Percentiles rank a stretch among this genome's conserved stretches.
Conservation (phyloP, 352 stramenopile species). For the Aphanomyces astaci region DNA sequence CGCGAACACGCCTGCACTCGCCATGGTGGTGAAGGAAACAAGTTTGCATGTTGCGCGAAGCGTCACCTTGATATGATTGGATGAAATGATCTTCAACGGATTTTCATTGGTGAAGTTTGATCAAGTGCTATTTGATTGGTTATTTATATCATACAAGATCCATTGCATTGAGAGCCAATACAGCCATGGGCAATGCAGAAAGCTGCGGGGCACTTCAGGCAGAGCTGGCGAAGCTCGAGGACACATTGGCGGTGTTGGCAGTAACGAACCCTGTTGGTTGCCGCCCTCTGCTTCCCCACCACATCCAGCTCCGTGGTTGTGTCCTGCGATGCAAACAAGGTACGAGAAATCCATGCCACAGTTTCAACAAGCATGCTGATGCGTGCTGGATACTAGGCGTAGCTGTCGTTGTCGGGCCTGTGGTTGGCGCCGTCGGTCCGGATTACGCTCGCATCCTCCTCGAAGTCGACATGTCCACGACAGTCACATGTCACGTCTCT, state of each 20-base stretch:
- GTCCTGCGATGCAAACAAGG: conserved; percentile 22
- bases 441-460: conserved; percentile 49
- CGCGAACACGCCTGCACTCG: conserved; percentile 2
- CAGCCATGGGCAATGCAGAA: conserved; percentile 13
- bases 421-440: conserved; percentile 55
- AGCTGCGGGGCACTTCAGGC: not conserved
- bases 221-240: conserved; percentile 14
- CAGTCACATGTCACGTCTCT: conserved; percentile 46
- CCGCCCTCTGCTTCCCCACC: conserved; percentile 29
- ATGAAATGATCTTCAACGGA: not conserved
- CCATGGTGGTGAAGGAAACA: too few relatives aligned
- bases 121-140: not conserved
- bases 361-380: conserved; percentile 17
- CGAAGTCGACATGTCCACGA: conserved; percentile 37
- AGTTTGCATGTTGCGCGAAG: too few relatives aligned
- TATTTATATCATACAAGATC: not conserved
- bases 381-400: conserved; percentile 31
- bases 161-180: not conserved
- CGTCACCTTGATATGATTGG: too few relatives aligned
- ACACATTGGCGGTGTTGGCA: conserved; percentile 7
- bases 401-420: conserved; percentile 49
- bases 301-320: conserved; percentile 28
- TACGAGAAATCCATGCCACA: conserved; percentile 19
- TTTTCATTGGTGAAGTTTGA: not conserved
- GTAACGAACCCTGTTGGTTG: conserved; percentile 14